Evolutionary conservation across 495 filamentous ascomycete genomes (phyloP), one percentile per base, ranked within the genome.

Genomic region (Xylaria acuta): DNA sequence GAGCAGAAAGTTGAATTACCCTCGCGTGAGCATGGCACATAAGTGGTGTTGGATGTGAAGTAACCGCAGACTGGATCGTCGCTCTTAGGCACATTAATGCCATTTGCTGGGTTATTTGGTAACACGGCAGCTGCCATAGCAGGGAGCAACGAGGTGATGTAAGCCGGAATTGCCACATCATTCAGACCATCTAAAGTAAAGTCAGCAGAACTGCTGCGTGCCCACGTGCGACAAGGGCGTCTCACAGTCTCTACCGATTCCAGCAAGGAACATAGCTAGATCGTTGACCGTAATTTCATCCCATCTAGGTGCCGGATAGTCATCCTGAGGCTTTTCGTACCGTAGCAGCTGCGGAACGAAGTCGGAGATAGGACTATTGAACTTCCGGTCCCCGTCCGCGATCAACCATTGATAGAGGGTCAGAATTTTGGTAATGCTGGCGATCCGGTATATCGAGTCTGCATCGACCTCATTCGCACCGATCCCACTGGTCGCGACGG

Each of bases 401-500:
- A 78, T 67, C 9, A 78, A 69, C 16, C 76, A 71, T 5, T 75
- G 34, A 34, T 80, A 79, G 14, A 80, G 77, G 1, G 85, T 86
- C 72, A 84, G 73, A 43, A 86, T 77, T 67, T 87, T 87, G 9
- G 82, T 80, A 36, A 85, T 71, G 68, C 84, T 85, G 7, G 82
- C 85, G 38, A 86, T 70, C 27, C 80, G 80, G 74, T 84, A 86
- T 32, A 87, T 83, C 64, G 76, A 83, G 68, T 85, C 74, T 53
- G 66, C 80, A 70, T 85, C 80, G 8, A 87, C 83, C 58, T 80
- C 78, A 8, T 76, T 76, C 18, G 75, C 77, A 1, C 84, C 85
- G 5, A 66, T 25, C 34, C 47, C 41, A 12, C 76, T 68, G 27
- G 71, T 75, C 14, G 69, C 70, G 6, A 79, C 58, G 16, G 79